Conservation (phyloP, 1,284 basidiomycete species). For the Moniliophthora roreri region DNA sequence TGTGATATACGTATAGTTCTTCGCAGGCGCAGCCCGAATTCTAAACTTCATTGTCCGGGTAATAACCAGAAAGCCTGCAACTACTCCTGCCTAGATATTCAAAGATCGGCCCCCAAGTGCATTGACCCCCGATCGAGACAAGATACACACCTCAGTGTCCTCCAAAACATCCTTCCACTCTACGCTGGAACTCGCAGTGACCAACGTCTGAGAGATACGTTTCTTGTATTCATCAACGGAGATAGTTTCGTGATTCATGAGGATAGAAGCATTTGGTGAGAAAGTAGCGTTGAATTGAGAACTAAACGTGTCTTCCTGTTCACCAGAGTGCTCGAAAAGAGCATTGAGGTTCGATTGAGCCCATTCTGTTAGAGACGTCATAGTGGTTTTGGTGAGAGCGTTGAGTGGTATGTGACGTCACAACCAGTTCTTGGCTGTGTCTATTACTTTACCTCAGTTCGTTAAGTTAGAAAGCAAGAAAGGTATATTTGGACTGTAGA, state of each 20-base stretch:
- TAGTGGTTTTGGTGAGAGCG: constrained; percentile 5
- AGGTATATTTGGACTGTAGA: too few relatives aligned
- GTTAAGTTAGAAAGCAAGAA: too few relatives aligned
- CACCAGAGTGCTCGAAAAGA: constrained; percentile 26
- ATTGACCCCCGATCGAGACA: too few relatives aligned
- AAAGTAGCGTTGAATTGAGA: constrained; percentile 32
- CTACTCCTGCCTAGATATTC: constrained; percentile 31
- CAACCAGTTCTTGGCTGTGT: neutral
- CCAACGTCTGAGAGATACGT: constrained; percentile 19
- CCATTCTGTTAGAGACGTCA: constrained; percentile 14
- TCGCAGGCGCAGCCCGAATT: constrained; percentile 42
- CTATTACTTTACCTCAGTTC: too few relatives aligned
- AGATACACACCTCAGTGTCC: neutral
- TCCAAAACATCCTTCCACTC: constrained; percentile 37
- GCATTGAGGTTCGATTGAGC: constrained; percentile 22
- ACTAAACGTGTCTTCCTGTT: constrained; percentile 11
- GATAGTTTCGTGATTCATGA: constrained; percentile 31
- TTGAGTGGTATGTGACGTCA: neutral
- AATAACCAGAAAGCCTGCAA: constrained; percentile 42
- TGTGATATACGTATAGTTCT: constrained; percentile 32
- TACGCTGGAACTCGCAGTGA: constrained; percentile 22
- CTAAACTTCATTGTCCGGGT: constrained; percentile 42
- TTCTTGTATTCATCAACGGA: constrained; percentile 30
- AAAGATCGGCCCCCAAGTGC: neutral
- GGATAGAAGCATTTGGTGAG: constrained; percentile 30